phyloP scores from a whole-genome alignment of 1,284 basidiomycete species.

The Ceratobasidium sp. region DNA sequence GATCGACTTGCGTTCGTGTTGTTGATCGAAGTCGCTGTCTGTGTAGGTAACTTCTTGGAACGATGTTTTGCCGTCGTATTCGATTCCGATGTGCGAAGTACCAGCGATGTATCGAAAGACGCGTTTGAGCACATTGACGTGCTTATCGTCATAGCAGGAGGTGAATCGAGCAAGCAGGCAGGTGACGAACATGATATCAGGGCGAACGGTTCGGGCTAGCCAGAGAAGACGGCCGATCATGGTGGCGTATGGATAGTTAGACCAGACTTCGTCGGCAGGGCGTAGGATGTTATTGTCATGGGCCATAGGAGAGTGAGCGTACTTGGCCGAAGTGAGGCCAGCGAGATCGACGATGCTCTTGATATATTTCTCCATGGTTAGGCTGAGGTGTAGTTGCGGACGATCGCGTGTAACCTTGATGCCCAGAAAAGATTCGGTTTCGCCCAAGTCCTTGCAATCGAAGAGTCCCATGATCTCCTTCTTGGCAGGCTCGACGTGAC shows the following conservation, averaged over 20 bases:
- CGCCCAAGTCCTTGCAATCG: conserved; percentile 44
- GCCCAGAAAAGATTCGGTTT: conserved; percentile 45
- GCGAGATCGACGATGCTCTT: conserved; percentile 45
- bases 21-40: conserved; percentile 17
- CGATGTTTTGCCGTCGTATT: conserved; percentile 14
- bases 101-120: conserved; percentile 10
- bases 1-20: conserved; percentile 16
- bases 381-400: conserved; percentile 31
- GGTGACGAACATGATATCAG: conserved; percentile 13
- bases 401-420: conserved; percentile 36
- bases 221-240: conserved; percentile 18
- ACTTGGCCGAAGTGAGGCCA: conserved; percentile 15
- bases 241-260: conserved; percentile 2
- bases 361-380: conserved; percentile 31
- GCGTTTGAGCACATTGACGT: background rate
- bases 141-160: background rate
- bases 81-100: conserved; percentile 8
- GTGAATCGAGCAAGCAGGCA: conserved; percentile 3
- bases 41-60: conserved; percentile 32
- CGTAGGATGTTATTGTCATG: background rate
- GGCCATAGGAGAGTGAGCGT: conserved; percentile 10
- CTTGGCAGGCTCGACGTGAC: conserved; percentile 1
- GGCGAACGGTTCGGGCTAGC: background rate
- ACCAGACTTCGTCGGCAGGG: background rate
- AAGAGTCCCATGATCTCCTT: background rate